Evolutionary conservation across 2,329 filamentous ascomycete genomes (phyloP), one percentile per base, ranked within the genome.

Genomic region (Colletotrichum graminicola): DNA sequence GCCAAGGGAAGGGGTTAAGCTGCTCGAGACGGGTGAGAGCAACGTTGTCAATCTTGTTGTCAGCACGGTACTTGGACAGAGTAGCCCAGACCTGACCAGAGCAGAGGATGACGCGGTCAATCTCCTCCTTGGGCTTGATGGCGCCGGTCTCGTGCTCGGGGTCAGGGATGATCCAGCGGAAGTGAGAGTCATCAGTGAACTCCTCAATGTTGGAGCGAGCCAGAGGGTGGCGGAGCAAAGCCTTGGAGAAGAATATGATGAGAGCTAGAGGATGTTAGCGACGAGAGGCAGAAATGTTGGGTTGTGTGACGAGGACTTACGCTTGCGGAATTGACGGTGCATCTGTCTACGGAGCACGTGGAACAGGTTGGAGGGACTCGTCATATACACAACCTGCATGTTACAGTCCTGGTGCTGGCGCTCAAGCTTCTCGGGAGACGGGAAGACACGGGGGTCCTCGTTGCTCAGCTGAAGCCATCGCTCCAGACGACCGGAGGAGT

Each of bases 321-420:
- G 96, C 88, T 99, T 99, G 85, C 96, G 91, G 93, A 99, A 99
- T 81, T 99, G 95, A 79, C 96, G 91, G 88, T 98, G 95, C 91
- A 99, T 97, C 86, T 99, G 96, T 83, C 96, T 91, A 81, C 96
- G 93, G 74, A 99, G 89, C 76, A 96, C 91, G 84, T 99, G 96
- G 92, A 99, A 99, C 81, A 97, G 83, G 84, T 99, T 99, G 75
- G 95, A 89, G 36, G 96, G 96, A 57, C 92, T 93, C n/a, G 96
- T 99, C 90, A 97, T 95, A 87, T 96, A 97, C 67, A 92, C 94
- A 81, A 99, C 93, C 86, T 99, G 96, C 91, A 99, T 97, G 86
- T 99, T 99, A 88, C 94, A 97, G 85, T 99, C 96, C 86, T 99
- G 96, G 86, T 99, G 96, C 84, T 98, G 96, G 76, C 96, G 94